phyloP scores from a whole-genome alignment of 768 basidiomycete genomes.

The Amanita thiersii region DNA sequence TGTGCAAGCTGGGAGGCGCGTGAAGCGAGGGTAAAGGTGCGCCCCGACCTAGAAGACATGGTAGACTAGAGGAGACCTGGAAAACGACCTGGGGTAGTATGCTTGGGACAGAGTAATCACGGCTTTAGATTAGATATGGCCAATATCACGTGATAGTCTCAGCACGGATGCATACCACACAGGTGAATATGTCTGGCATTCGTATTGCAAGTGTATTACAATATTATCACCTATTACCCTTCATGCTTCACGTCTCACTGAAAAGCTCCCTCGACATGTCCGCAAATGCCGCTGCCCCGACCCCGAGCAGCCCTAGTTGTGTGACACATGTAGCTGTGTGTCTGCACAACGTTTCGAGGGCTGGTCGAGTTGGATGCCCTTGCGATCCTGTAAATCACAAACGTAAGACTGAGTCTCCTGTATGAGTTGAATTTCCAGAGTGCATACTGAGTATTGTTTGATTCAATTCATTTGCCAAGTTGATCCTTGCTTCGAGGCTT shows the following conservation, averaged over 20 bases:
- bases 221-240: too few relatives aligned
- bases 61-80: not conserved
- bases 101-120: not conserved
- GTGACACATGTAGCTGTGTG: slow-evolving; percentile 61
- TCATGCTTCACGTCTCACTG: slow-evolving; percentile 17
- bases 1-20: slow-evolving; percentile 83
- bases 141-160: not conserved
- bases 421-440: not conserved
- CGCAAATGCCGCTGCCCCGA: slow-evolving; percentile 73
- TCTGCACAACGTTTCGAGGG: slow-evolving; percentile 71
- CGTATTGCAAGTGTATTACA: too few relatives aligned
- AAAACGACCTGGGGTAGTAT: not conserved
- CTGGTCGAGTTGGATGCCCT: slow-evolving; percentile 61
- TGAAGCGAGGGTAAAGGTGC: slow-evolving; percentile 72
- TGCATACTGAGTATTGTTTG: slow-evolving; percentile 72
- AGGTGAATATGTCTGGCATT: too few relatives aligned
- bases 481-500: slow-evolving; percentile 55
- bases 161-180: too few relatives aligned
- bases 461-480: slow-evolving; percentile 72
- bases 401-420: not conserved
- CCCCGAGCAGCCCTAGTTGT: slow-evolving; percentile 66
- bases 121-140: not conserved
- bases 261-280: slow-evolving; percentile 73
- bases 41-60: slow-evolving; percentile 15
- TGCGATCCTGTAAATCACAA: slow-evolving; percentile 52